Conservation (phyloP, 345 rosid species). For the Citrus unshiu region DNA sequence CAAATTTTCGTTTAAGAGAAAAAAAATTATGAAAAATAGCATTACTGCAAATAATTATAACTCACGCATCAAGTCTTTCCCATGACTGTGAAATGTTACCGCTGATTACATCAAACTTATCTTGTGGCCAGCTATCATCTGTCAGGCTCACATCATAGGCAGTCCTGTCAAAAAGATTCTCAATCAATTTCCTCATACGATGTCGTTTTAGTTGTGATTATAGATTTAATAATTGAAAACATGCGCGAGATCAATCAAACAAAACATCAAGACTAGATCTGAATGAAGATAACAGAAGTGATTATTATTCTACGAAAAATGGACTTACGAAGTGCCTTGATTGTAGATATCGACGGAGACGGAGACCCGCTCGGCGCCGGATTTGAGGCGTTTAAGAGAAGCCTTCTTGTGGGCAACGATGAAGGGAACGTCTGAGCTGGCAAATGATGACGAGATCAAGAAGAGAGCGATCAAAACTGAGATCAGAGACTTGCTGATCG, state of each 20-base stretch:
- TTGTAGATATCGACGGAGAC: slow-evolving; percentile 88
- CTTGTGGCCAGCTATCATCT: slow-evolving; percentile 72
- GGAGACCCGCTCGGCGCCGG: slow-evolving; percentile 82
- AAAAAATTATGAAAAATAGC: background rate
- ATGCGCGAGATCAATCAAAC: background rate
- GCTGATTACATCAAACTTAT: slow-evolving; percentile 48
- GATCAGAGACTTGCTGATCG: slow-evolving; percentile 26
- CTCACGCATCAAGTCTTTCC: slow-evolving; percentile 98
- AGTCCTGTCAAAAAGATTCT: slow-evolving; percentile 43
- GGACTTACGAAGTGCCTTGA: slow-evolving; percentile 80
- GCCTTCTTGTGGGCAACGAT: slow-evolving; percentile 94
- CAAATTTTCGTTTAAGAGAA: slow-evolving; percentile 8
- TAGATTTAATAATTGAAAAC: background rate
- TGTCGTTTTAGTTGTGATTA: background rate
- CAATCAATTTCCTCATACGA: background rate
- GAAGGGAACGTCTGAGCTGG: slow-evolving; percentile 76
- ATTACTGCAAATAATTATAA: slow-evolving; percentile 5
- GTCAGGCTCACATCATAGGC: slow-evolving; percentile 73
- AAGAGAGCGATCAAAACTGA: slow-evolving; percentile 34
- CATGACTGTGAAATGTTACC: slow-evolving; percentile 82
- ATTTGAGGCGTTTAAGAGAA: slow-evolving; percentile 66
- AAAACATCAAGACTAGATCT: slow-evolving; percentile 12
- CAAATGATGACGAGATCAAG: slow-evolving; percentile 48
- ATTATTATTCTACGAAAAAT: background rate
- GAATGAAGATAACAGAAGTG: background rate